Conservation (phyloP, 345 rosid species). For the Microcos paniculata region DNA sequence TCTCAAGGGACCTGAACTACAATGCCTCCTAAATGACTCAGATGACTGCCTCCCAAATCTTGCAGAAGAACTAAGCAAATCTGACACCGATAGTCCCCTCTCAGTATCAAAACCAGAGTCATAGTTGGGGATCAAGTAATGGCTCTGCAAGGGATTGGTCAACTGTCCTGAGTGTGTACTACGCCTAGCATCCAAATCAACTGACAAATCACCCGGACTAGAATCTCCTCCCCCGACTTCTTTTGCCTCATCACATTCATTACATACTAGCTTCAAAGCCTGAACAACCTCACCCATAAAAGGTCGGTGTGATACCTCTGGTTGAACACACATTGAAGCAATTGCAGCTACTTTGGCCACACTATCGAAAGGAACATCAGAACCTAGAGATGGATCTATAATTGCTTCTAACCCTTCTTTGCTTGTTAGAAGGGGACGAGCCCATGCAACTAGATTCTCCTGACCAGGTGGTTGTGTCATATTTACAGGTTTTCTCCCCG, state of each 20-base stretch:
- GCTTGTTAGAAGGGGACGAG: constrained; percentile 77
- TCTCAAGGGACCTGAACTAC: constrained; percentile 74
- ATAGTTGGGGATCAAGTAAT: constrained; percentile 36
- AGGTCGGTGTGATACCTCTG: constrained; percentile 93
- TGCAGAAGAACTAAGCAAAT: constrained; percentile 46
- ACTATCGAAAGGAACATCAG: constrained; percentile 66
- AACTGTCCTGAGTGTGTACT: constrained; percentile 46
- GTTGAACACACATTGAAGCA: constrained; percentile 97
- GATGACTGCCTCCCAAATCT: constrained; percentile 37
- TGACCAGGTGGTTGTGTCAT: constrained; percentile 89
- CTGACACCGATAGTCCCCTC: constrained; percentile 55
- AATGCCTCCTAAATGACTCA: constrained; percentile 53
- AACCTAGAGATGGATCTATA: constrained; percentile 64
- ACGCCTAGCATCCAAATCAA: constrained; percentile 44
- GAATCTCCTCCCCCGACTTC: constrained; percentile 57
- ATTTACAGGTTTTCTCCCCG: constrained; percentile 87
- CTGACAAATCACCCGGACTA: constrained; percentile 45
- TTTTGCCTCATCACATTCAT: constrained; percentile 82
- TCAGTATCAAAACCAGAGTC: constrained; percentile 60
- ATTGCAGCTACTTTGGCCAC: constrained; percentile 89
- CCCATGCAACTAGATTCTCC: constrained; percentile 92
- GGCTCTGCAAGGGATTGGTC: constrained; percentile 36
- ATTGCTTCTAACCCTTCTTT: constrained; percentile 72
- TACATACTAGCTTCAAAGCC: constrained; percentile 84
- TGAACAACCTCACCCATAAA: constrained; percentile 99